Evolutionary conservation across 495 filamentous ascomycete species (phyloP), one percentile per base, ranked within the genome.

Genomic region (Copromyces sp.): DNA sequence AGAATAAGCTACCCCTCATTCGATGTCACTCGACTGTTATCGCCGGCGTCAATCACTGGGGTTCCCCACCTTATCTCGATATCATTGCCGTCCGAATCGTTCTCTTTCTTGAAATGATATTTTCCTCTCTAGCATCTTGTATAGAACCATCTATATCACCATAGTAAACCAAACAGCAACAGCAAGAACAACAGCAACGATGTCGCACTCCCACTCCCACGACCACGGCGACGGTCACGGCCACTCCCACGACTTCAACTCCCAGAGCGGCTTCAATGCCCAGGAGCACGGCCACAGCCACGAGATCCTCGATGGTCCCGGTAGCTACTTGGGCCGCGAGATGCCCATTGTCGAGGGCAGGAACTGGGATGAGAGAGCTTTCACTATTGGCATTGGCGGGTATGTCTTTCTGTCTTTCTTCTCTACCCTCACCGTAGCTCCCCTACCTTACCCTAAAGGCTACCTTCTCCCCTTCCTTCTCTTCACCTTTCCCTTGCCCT

Each of bases 301-400:
- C 81, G 95, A 98, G 84, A 94, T 98, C 79, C 91, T 97, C 79
- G 92, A 95, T 80, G 95, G 95, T 0, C 95, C 95, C 3, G 95
- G 95, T 53, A 95, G 92, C 71, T 98, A 90, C 82, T 81, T 94
- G 9, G 90, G 90, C 72, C 91, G 95, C n/a, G 95, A 98, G 85
- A 93, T 95, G 90, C 95, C 94, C 40, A 89, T 99, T 68, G 87
- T 94, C 73, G 91, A 97, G 74, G 93, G 93, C 35, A 86, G 95
- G 59, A 86, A 94, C 81, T 99, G 94, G 94, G 87, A 87, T 47
- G 94, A 97, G 75, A 86, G 95, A 39, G 95, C 95, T 29, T 99
- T 97, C 76, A 98, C 95, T 20, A 85, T 98, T 73, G 95, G 95
- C 35, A 98, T 98, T 80, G 95, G 95, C 82, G 95, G 95, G 95